These are phyloP conservation scores for Turnera subulata DNA, from an alignment of 345 rosid species.

Conservation along the genomic window DNA sequence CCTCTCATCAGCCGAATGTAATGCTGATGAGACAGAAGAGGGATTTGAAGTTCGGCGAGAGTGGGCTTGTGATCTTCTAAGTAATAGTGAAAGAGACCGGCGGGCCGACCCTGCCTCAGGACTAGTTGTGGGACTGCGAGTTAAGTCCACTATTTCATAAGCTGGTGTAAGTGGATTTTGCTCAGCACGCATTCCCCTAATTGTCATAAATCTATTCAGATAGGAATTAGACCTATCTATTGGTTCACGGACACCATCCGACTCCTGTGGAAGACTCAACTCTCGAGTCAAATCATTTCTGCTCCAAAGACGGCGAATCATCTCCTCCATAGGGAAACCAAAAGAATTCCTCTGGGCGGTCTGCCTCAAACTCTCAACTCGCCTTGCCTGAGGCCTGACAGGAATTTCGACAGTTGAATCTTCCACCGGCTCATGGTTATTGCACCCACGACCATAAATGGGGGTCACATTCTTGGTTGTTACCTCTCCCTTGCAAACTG, in stretches of 20 bases:
- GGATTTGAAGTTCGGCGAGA: slow-evolving; percentile 42
- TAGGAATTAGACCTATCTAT: slow-evolving; percentile 44
- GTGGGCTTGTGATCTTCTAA: slow-evolving; percentile 57
- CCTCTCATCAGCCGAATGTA: slow-evolving; percentile 49
- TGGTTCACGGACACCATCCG: slow-evolving; percentile 34
- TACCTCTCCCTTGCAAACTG: slow-evolving; percentile 96
- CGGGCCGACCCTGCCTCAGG: slow-evolving; percentile 45
- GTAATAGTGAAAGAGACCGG: slow-evolving; percentile 42
- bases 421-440: slow-evolving; percentile 49
- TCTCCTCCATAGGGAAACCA: slow-evolving; percentile 71
- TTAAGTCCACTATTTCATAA: slow-evolving; percentile 48
- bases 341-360: slow-evolving; percentile 56
- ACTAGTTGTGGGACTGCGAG: slow-evolving; percentile 44
- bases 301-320: slow-evolving; percentile 73
- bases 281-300: slow-evolving; percentile 59
- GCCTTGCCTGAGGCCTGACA: slow-evolving; percentile 63
- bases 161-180: slow-evolving; percentile 44
- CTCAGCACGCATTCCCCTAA: slow-evolving; percentile 70
- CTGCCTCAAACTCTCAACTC: slow-evolving; percentile 90
- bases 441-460: slow-evolving; percentile 74
- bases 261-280: slow-evolving; percentile 25
- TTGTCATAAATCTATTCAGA: slow-evolving; percentile 61
- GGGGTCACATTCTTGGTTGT: slow-evolving; percentile 71
- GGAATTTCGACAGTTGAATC: slow-evolving; percentile 67
- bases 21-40: slow-evolving; percentile 43